Percentiles rank a stretch among this genome's conserved stretches.
phyloP scores from a whole-genome alignment of 768 basidiomycete species.

The Tephrocybe sp. region DNA sequence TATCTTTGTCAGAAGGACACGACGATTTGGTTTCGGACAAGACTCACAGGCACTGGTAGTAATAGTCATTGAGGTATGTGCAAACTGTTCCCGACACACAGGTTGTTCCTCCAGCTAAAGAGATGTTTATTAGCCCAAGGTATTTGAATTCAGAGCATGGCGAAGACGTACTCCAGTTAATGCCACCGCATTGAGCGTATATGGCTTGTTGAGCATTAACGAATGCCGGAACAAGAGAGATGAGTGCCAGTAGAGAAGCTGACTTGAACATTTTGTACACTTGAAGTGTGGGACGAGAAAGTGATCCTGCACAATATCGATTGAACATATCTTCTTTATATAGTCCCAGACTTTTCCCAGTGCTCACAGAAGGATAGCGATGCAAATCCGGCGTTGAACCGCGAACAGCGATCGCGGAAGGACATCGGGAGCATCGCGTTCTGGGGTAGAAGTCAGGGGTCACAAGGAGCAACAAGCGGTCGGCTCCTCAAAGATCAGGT shows the following conservation, averaged over 20 bases:
- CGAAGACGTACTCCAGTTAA: constrained; percentile 50
- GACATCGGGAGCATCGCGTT: constrained; percentile 22
- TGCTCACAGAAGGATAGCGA: constrained; percentile 5
- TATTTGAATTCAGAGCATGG: not conserved
- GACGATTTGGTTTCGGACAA: not conserved
- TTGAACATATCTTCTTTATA: constrained; percentile 14
- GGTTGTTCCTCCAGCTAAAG: constrained; percentile 36
- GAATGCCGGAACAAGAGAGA: constrained; percentile 43
- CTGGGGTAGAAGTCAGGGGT: constrained; percentile 12
- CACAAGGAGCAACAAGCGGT: constrained; percentile 31
- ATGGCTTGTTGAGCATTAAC: constrained; percentile 41
- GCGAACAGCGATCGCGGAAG: constrained; percentile 26
- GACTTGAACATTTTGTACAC: constrained; percentile 46
- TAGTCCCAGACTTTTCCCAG: not conserved
- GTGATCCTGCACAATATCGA: constrained; percentile 9
- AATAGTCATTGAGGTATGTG: constrained; percentile 32
- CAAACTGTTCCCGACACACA: constrained; percentile 39
- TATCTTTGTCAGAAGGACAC: not conserved
- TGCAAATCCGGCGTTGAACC: constrained; percentile 38
- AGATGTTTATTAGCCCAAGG: not conserved
- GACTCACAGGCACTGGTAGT: constrained; percentile 44
- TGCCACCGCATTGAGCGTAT: constrained; percentile 57
- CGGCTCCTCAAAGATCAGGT: constrained; percentile 13
- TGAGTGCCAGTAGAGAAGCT: constrained; percentile 40
- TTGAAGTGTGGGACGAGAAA: constrained; percentile 1